phyloP scores from a whole-genome alignment of 257 asterid species.

The Capsicum chinense region DNA sequence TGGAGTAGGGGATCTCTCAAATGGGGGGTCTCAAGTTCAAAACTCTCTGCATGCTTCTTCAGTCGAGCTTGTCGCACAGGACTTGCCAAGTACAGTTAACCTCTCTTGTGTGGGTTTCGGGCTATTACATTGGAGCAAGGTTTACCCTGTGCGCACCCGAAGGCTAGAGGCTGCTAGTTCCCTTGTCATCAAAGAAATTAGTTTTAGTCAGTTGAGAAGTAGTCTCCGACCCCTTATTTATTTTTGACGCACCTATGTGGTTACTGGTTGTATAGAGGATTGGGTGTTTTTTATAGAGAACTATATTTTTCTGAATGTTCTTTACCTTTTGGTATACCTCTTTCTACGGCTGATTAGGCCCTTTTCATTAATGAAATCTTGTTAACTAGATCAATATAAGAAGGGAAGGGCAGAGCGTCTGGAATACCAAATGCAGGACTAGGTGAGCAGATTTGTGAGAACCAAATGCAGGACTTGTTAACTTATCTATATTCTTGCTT shows the following conservation, averaged over 20 bases:
- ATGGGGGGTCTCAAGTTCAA: not conserved
- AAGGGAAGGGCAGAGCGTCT: not conserved
- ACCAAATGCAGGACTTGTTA: too few relatives aligned
- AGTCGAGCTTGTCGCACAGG: not conserved
- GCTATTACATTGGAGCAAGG: not conserved
- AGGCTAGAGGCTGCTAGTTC: not conserved
- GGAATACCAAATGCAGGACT: not conserved
- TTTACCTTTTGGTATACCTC: not conserved
- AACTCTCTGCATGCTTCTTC: not conserved
- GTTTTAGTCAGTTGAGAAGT: not conserved
- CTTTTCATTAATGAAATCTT: constrained; percentile 4
- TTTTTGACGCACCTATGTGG: not conserved
- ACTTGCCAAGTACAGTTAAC: not conserved
- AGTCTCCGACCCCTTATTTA: not conserved
- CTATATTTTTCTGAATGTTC: not conserved
- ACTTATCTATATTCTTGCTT: too few relatives aligned
- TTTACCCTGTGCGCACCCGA: not conserved
- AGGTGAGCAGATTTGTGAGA: not conserved
- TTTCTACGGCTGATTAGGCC: not conserved
- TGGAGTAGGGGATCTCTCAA: not conserved
- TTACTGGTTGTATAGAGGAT: not conserved
- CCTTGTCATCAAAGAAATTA: not conserved
- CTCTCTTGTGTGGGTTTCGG: not conserved
- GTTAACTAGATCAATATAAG: not conserved
- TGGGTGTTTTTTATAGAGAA: not conserved